These are phyloP conservation scores for Punica granatum DNA, from an alignment of 345 rosid species.

Conservation along the genomic window DNA sequence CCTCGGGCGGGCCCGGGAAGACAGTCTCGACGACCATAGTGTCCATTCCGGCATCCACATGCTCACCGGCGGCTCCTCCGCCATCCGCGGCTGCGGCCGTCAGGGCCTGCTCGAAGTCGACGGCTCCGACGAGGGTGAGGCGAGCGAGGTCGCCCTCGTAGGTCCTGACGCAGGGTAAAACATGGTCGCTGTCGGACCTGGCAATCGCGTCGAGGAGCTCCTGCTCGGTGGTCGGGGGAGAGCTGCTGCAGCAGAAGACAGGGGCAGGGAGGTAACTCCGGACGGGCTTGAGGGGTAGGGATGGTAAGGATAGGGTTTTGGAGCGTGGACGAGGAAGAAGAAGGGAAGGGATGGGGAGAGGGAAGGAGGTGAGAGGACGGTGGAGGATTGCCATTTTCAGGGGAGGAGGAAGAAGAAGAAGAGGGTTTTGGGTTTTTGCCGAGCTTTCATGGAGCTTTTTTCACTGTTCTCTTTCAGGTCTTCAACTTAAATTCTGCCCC, in stretches of 20 bases:
- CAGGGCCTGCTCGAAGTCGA: constrained; percentile 66
- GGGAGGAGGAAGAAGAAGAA: neutral
- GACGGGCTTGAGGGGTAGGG: constrained; percentile 5
- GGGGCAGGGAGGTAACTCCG: constrained; percentile 16
- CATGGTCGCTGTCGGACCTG: constrained; percentile 33
- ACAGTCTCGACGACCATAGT: constrained; percentile 89
- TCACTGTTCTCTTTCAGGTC: neutral
- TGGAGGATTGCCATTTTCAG: neutral
- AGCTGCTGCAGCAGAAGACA: constrained; percentile 18
- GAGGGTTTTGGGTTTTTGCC: constrained; percentile 8
- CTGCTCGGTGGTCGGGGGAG: constrained; percentile 33
- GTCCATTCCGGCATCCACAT: constrained; percentile 40
- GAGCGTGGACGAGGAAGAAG: neutral
- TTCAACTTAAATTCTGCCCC: neutral
- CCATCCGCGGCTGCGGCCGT: constrained; percentile 94
- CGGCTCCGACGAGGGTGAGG: constrained; percentile 69
- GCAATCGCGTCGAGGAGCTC: constrained; percentile 60
- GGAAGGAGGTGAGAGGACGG: neutral
- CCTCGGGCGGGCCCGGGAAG: constrained; percentile 48
- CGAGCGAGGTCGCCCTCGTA: constrained; percentile 69
- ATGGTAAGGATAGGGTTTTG: constrained; percentile 5
- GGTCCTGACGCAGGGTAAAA: constrained; percentile 72
- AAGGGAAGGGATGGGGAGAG: constrained; percentile 1
- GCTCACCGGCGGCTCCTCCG: constrained; percentile 75
- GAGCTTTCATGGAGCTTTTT: neutral